Conservation (phyloP, 2,329 filamentous ascomycete genomes). For the Trichoderma sp. region DNA sequence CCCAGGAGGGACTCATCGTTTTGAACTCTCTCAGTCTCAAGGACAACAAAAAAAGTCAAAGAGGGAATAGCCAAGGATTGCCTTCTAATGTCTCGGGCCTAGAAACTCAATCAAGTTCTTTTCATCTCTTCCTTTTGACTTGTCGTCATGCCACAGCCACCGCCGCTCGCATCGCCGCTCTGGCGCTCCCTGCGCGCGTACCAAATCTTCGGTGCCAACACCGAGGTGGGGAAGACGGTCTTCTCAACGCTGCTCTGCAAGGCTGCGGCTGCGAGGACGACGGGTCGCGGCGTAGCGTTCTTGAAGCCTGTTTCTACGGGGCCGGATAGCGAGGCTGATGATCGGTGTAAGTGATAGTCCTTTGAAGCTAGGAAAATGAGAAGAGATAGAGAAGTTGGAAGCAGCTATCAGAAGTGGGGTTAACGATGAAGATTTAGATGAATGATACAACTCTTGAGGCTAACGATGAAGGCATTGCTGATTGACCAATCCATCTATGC, state of each 20-base stretch:
- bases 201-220: slow-evolving; percentile 83
- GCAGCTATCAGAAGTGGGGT: not conserved
- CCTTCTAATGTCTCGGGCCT: not conserved
- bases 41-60: not conserved
- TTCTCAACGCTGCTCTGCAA: slow-evolving; percentile 72
- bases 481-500: not conserved
- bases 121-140: not conserved
- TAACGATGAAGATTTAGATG: slow-evolving; percentile 13
- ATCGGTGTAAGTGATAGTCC: slow-evolving; percentile 52
- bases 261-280: slow-evolving; percentile 57
- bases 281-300: slow-evolving; percentile 58
- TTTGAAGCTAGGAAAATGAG: not conserved
- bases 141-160: slow-evolving; percentile 26
- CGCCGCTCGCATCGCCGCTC: slow-evolving; percentile 60
- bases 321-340: slow-evolving; percentile 67
- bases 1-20: not conserved
- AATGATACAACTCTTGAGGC: not conserved
- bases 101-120: not conserved
- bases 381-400: not conserved
- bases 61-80: not conserved
- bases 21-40: not conserved
- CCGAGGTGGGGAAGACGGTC: slow-evolving; percentile 82
- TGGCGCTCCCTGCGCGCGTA: slow-evolving; percentile 69
- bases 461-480: not conserved
- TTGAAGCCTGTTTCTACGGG: slow-evolving; percentile 84